Conservation (phyloP, 1,139 yeast species). For the Diutina catenulata region DNA sequence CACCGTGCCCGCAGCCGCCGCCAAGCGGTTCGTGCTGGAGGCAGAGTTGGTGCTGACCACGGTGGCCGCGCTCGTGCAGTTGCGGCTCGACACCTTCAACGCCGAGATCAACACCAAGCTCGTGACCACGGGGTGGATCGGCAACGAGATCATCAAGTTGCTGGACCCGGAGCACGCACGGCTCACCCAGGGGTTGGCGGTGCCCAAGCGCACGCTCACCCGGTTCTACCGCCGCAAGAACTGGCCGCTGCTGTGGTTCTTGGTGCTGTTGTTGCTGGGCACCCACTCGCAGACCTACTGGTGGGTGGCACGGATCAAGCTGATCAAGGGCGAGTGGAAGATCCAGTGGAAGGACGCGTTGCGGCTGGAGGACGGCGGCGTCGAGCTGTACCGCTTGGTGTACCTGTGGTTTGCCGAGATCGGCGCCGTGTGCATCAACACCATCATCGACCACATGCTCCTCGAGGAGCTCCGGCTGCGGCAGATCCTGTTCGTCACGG, state of each 20-base stretch:
- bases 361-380: constrained; percentile 10
- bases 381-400: background rate
- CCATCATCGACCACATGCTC: constrained; percentile 52
- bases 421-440: constrained; percentile 42
- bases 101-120: constrained; percentile 42
- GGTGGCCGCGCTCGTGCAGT: constrained; percentile 26
- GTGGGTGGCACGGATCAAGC: constrained; percentile 55
- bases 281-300: constrained; percentile 38
- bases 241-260: constrained; percentile 69
- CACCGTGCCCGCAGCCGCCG: constrained; percentile 7
- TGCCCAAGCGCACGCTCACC: constrained; percentile 13
- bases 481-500: background rate
- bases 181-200: constrained; percentile 11
- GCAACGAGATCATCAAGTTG: constrained; percentile 41
- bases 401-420: constrained; percentile 40
- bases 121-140: constrained; percentile 57
- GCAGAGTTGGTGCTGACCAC: constrained; percentile 20
- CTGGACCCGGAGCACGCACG: constrained; percentile 24
- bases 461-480: constrained; percentile 36
- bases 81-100: constrained; percentile 44
- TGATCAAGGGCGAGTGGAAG: constrained; percentile 53
- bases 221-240: constrained; percentile 49
- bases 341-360: constrained; percentile 36
- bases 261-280: constrained; percentile 36
- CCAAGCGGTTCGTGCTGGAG: constrained; percentile 18